Evolutionary conservation across 345 rosid species (phyloP).

Genomic region (Hibiscus trionum): DNA sequence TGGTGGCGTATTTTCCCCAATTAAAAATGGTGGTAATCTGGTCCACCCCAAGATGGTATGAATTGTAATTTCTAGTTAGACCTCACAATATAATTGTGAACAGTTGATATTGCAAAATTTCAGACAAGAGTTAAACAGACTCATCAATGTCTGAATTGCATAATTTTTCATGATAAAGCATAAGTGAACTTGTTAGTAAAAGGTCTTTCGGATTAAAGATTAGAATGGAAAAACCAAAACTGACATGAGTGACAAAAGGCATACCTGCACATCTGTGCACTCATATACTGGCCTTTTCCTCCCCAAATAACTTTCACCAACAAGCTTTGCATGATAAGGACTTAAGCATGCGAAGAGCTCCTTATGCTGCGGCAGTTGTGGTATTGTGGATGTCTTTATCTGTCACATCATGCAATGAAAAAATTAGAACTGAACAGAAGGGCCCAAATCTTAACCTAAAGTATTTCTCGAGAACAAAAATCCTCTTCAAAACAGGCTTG

Average conservation of each 20-base stretch:
- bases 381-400: constrained; percentile 69
- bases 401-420: constrained; percentile 19
- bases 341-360: constrained; percentile 60
- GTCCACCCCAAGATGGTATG: not conserved
- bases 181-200: not conserved
- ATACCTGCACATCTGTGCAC: constrained; percentile 82
- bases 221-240: not conserved
- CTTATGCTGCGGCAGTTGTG: constrained; percentile 75
- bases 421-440: constrained; percentile 1
- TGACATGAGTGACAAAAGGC: not conserved
- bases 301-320: constrained; percentile 87
- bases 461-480: not conserved
- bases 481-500: not conserved
- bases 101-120: too few relatives aligned
- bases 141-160: not conserved
- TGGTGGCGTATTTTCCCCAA: too few relatives aligned
- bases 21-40: not conserved
- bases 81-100: not conserved
- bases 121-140: not conserved
- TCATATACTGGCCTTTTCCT: constrained; percentile 79
- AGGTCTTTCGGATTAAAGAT: not conserved
- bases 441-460: not conserved
- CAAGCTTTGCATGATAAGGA: constrained; percentile 76
- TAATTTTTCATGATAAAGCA: not conserved
- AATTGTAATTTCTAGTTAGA: not conserved